Evolutionary conservation across 1,139 yeast genomes (phyloP).

Genomic region (Taphrina deformans): DNA sequence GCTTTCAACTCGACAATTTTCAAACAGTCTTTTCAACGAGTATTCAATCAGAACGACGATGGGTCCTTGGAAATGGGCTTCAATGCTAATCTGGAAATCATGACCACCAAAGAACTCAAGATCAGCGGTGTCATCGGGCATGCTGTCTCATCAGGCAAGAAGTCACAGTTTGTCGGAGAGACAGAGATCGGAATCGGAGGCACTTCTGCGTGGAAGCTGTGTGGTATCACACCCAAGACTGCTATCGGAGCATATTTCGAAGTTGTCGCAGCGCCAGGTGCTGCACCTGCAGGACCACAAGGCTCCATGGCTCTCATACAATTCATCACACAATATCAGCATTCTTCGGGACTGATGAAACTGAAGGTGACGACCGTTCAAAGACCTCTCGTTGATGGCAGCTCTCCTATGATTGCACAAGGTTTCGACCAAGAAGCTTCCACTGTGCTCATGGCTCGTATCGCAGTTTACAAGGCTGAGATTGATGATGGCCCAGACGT

Average conservation of each 20-base stretch:
- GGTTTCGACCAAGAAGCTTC: slow-evolving; percentile 99
- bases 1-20: slow-evolving; percentile 96
- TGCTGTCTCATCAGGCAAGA: slow-evolving; percentile 69
- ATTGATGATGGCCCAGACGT: slow-evolving; percentile 72
- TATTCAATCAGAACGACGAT: slow-evolving; percentile 81
- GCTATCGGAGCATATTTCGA: slow-evolving; percentile 88
- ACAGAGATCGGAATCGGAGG: slow-evolving; percentile 93
- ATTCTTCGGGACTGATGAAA: slow-evolving; percentile 63
- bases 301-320: slow-evolving; percentile 55
- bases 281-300: slow-evolving; percentile 42
- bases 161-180: slow-evolving; percentile 76
- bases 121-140: slow-evolving; percentile 93
- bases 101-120: slow-evolving; percentile 85
- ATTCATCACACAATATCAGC: slow-evolving; percentile 72
- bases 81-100: slow-evolving; percentile 79
- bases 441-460: slow-evolving; percentile 91
- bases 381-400: slow-evolving; percentile 58
- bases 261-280: slow-evolving; percentile 54
- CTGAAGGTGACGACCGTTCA: slow-evolving; percentile 88
- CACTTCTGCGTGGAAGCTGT: slow-evolving; percentile 81
- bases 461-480: slow-evolving; percentile 87
- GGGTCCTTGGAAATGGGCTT: slow-evolving; percentile 86
- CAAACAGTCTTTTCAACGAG: slow-evolving; percentile 86
- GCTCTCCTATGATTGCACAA: slow-evolving; percentile 55
- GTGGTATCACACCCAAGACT: slow-evolving; percentile 80